Evolutionary conservation across 2,329 filamentous ascomycete genomes (phyloP), one percentile per base, ranked within the genome.

Genomic region (Colletotrichum sp.): DNA sequence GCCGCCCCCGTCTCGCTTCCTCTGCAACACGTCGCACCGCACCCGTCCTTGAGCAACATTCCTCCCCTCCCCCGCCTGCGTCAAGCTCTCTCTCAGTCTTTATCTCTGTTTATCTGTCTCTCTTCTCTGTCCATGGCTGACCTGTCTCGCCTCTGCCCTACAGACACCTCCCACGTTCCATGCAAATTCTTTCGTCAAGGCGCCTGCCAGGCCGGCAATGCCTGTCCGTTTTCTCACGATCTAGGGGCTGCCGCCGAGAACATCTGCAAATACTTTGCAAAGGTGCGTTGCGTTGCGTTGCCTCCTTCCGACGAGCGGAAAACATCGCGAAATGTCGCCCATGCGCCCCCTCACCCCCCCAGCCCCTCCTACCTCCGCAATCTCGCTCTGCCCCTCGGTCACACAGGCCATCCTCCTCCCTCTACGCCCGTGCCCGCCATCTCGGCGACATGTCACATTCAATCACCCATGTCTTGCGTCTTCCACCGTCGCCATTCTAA

Each of bases 181-280:
- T 99, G 97, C 94, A 99, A 99, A 90, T 99, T 99, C 94, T 99
- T 97, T 87, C 93, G 96, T 70, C 95, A 98, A 88, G 96, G 96
- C 84, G 93, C 95, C 81, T 99, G 97, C 85, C 96, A 99, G 90
- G 97, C 97, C 74, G 97, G 97, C 80, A 95, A 95, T 84, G 95
- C 96, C 79, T 99, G 97, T 88, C 97, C 97, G 55, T 99, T 99
- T 87, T 95, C 96, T 81, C 97, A 99, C 87, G 96, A 98, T 78
- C 93, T 97, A 78, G 95, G 97, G 83, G 91, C 93, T 34, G 92
- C 96, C 55, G 92, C 94, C 68, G 95, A 98, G 84, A 96, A 95
- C 77, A 93, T 98, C 79, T 99, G 97, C 93, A 99, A 99, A 87
- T 99, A 99, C 88, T 99, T 99, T 85, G 95, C 96, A 83, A 99